Conservation (phyloP, 139 green algal genomes). For the Micractinium sp. region DNA sequence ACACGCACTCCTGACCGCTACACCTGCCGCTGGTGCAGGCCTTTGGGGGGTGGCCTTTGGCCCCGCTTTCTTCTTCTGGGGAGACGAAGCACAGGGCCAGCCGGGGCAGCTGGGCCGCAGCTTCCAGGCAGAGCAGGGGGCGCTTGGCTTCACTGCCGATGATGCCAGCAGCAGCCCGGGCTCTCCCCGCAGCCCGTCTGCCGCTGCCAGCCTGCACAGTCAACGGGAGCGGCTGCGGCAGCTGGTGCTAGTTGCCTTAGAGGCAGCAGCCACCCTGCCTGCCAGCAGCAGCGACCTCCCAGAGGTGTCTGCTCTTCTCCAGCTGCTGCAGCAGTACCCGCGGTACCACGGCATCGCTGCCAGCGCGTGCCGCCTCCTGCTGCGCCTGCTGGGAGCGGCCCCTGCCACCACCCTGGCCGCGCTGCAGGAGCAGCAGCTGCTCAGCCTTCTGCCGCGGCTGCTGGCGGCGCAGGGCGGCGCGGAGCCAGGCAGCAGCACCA, state of each 20-base stretch:
- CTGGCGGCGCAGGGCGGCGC: not conserved
- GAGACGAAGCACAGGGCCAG: not conserved
- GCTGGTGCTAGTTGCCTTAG: not conserved
- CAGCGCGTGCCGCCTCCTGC: conserved; percentile 11
- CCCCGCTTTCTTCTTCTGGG: conserved; percentile 44
- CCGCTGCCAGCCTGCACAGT: too few species aligned
- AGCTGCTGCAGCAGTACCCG: conserved; percentile 14
- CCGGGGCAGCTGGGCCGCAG: not conserved
- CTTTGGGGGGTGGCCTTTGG: conserved; percentile 50
- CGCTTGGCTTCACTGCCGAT: too few species aligned
- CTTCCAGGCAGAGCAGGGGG: not conserved
- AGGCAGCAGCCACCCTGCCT: conserved; percentile 18
- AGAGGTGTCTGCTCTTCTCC: conserved; percentile 5
- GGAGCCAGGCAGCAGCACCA: not conserved
- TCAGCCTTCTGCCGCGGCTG: conserved; percentile 20
- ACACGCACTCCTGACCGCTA: not conserved
- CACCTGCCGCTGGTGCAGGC: not conserved
- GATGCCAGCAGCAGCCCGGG: not conserved
- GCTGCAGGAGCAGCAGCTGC: conserved; percentile 20
- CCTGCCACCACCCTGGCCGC: conserved; percentile 27
- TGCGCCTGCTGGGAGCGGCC: conserved; percentile 11
- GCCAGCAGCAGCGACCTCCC: not conserved
- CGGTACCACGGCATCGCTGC: not conserved
- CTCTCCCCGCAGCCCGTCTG: not conserved
- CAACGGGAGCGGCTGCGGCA: not conserved